Base-by-base conservation (phyloP, 139 green algal species). In the Closterium sp. region DNA sequence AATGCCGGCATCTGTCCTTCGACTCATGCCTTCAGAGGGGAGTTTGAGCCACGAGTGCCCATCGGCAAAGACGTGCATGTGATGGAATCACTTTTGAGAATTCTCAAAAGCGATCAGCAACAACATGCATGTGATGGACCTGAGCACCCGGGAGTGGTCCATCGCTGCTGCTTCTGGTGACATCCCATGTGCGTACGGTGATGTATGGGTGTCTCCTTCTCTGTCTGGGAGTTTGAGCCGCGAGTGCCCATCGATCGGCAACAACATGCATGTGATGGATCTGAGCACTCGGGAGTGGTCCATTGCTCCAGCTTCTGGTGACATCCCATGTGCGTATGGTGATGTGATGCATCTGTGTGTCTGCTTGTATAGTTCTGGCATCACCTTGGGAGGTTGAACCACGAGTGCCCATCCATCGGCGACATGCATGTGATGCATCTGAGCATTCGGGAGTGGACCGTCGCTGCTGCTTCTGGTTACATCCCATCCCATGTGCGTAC, bases 81-180 rank as follows among this genome's bases (percentile, higher is more conserved):
- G 31, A 86, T 91, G n/a, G 38, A 91, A n/a, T n/a, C n/a, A n/a
- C n/a, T n/a, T n/a, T n/a, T n/a, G n/a, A n/a, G n/a, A n/a, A n/a
- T n/a, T n/a, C n/a, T n/a, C n/a, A n/a, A n/a, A n/a, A n/a, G n/a
- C n/a, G n/a, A n/a, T n/a, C n/a, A n/a, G n/a, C n/a, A n/a, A n/a
- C n/a, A n/a, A 79, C 88, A 24, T 91, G 27, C 88, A 91, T 31
- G 88, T 91, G 31, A 85, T 91, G n/a, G 88, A 91, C 38, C 88
- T 91, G n/a, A 31, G 5, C 11, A n/a, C 17, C 24, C 88, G 42
- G 17, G 22, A n/a, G 24, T 91, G 88, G 88, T 91, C 38, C 34
- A 91, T 34, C 42, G 88, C 88, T 34, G 6, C 88, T 13, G 11
- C 88, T 27, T 31, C 88, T 31, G 87, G 87, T 11, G 29, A 89